phyloP scores from a whole-genome alignment of 2,329 filamentous ascomycete species.

The Fusarium sarcochroum region DNA sequence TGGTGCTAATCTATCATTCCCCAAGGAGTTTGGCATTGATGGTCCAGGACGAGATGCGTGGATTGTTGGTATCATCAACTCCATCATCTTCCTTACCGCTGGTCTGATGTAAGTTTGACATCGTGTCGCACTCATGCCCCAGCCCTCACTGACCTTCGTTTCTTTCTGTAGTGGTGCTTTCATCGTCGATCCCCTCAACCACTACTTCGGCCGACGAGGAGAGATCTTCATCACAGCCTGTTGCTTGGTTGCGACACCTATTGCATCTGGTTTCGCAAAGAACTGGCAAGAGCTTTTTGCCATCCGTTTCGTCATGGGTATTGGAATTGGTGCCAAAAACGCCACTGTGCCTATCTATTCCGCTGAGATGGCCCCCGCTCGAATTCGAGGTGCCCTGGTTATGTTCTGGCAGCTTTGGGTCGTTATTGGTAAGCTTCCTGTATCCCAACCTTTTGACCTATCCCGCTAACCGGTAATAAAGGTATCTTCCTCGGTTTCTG shows the following conservation, averaged over 20 bases:
- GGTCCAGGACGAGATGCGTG: constrained; percentile 52
- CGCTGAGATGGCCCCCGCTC: constrained; percentile 78
- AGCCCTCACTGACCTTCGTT: not conserved
- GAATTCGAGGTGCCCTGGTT: constrained; percentile 79
- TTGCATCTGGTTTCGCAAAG: constrained; percentile 74
- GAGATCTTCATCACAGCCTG: constrained; percentile 81
- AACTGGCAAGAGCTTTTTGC: constrained; percentile 77
- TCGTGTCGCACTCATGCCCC: accelerated
- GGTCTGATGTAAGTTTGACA: constrained; percentile 44
- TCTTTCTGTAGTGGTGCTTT: constrained; percentile 36
- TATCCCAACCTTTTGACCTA: accelerated
- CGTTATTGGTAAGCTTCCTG: constrained; percentile 58
- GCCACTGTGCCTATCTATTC: constrained; percentile 80
- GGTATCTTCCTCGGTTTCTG: constrained; percentile 60
- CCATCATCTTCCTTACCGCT: constrained; percentile 48
- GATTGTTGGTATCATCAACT: constrained; percentile 77
- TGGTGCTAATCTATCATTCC: constrained; percentile 74
- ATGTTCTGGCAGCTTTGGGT: constrained; percentile 86
- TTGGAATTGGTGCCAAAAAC: constrained; percentile 78
- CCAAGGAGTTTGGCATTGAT: constrained; percentile 58
- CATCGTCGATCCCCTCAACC: constrained; percentile 72
- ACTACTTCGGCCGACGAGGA: constrained; percentile 61
- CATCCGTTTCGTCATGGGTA: constrained; percentile 76
- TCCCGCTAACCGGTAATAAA: accelerated
- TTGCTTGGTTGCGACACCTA: constrained; percentile 75